These are phyloP conservation scores for Globisporangium lucens DNA, from an alignment of 352 stramenopile genomes.

Conservation along the genomic window DNA sequence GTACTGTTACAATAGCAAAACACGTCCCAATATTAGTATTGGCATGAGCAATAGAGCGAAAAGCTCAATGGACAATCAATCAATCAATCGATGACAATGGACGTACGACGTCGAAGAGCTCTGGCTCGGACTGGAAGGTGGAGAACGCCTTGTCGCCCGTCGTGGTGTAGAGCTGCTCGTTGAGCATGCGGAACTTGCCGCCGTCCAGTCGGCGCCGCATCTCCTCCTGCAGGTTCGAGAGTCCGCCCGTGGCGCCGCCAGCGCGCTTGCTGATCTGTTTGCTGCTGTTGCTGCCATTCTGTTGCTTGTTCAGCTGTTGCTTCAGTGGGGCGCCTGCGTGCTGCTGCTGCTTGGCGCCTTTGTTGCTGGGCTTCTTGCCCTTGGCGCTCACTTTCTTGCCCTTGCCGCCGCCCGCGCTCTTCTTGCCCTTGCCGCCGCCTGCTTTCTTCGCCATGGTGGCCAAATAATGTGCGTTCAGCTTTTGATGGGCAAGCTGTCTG, in stretches of 20 bases:
- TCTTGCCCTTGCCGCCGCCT: conserved; percentile 17
- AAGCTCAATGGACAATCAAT: not conserved
- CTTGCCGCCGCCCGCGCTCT: conserved; percentile 7
- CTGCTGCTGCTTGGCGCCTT: conserved; percentile 10
- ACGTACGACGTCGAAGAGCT: conserved; percentile 92
- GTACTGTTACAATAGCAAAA: conserved; percentile 59
- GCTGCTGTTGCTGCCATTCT: conserved; percentile 5
- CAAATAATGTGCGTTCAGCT: not conserved
- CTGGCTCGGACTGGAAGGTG: conserved; percentile 92
- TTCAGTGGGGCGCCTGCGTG: conserved; percentile 1
- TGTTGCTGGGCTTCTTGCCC: conserved; percentile 6
- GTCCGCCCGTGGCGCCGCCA: conserved; percentile 25
- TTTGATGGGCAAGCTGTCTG: not conserved
- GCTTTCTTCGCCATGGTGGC: conserved; percentile 10
- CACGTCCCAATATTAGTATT: not conserved
- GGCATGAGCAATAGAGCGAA: not conserved
- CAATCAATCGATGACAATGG: not conserved
- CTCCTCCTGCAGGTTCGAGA: conserved; percentile 66
- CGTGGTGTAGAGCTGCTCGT: conserved; percentile 98
- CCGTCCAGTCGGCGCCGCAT: conserved; percentile 91
- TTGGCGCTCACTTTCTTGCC: conserved; percentile 14
- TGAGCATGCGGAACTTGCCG: conserved; percentile 97
- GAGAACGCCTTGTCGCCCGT: conserved; percentile 88
- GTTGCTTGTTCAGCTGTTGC: not conserved
- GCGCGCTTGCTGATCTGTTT: conserved; percentile 15